Conservation (phyloP, 305 asterid species). For the Vinca major region DNA sequence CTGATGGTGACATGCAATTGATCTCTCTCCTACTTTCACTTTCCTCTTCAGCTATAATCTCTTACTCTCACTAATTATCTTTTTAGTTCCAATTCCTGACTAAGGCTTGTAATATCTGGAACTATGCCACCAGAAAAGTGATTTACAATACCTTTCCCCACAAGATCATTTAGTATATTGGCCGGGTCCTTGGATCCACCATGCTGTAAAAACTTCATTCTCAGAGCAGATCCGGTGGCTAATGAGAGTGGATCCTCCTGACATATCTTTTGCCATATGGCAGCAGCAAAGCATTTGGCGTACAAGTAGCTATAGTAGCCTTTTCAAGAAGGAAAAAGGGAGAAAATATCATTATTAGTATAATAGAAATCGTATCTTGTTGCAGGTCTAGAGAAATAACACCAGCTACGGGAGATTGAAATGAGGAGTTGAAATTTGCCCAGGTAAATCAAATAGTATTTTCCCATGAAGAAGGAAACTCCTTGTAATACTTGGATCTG, state of each 20-base stretch:
- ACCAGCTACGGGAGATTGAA: neutral
- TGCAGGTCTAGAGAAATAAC: neutral
- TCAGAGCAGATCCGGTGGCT: conserved; percentile 68
- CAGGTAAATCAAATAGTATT: neutral
- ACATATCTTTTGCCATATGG: conserved; percentile 73
- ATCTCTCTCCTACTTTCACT: neutral
- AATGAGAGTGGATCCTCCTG: conserved; percentile 68
- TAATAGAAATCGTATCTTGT: neutral
- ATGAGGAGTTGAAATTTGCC: neutral
- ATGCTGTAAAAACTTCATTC: conserved; percentile 62
- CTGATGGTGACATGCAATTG: neutral
- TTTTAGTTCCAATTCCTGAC: conserved; percentile 49
- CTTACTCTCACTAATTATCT: conserved; percentile 8
- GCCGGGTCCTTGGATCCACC: conserved; percentile 96
- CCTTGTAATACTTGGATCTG: neutral
- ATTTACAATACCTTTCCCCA: conserved; percentile 38
- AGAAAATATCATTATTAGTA: conserved; percentile 4
- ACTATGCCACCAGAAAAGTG: conserved; percentile 50
- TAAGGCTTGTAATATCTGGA: conserved; percentile 65
- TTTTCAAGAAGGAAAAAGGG: conserved; percentile 17
- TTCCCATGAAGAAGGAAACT: neutral
- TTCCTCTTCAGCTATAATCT: neutral
- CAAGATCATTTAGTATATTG: conserved; percentile 59
- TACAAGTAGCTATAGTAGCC: conserved; percentile 97
- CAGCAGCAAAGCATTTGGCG: conserved; percentile 82